Evolutionary conservation across 1,284 basidiomycete species (phyloP).

Genomic region (Cronartium ribicola): DNA sequence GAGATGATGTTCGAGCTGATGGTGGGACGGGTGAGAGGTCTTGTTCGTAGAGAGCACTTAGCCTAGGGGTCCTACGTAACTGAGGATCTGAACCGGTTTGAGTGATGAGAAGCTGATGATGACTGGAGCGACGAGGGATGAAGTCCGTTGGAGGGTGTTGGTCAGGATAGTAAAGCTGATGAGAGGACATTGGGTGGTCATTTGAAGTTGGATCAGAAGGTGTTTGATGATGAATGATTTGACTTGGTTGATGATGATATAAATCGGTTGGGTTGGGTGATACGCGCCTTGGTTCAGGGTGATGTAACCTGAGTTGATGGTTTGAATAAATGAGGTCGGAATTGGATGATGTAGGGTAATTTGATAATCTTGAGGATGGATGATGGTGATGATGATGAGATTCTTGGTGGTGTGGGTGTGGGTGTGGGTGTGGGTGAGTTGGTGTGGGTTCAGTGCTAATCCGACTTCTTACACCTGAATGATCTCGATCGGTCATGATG

Average conservation of each 20-base stretch:
- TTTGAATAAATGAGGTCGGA: slow-evolving; percentile 3
- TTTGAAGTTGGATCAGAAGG: neutral
- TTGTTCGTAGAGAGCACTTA: neutral
- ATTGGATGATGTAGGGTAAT: slow-evolving; percentile 8
- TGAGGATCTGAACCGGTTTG: neutral
- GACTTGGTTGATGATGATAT: neutral
- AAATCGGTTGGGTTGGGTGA: neutral
- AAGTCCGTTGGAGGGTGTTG: neutral
- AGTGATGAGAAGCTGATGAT: slow-evolving; percentile 3
- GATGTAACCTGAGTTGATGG: slow-evolving; percentile 28
- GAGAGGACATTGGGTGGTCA: neutral
- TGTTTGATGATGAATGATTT: slow-evolving; percentile 7
- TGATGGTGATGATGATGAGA: slow-evolving; percentile 8
- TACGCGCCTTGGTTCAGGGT: slow-evolving; percentile 30
- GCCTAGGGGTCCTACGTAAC: too few relatives aligned
- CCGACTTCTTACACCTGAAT: slow-evolving; percentile 11
- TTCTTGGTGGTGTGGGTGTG: too few relatives aligned
- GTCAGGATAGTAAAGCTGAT: neutral
- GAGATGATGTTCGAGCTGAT: neutral
- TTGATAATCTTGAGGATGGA: slow-evolving; percentile 14
- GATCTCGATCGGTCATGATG: neutral
- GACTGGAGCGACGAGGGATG: neutral
- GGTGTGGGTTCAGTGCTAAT: neutral
- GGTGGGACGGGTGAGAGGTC: neutral
- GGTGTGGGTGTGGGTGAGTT: too few relatives aligned